A percentile compares a stretch with the other conserved stretches of the same genome.
Evolutionary conservation across 768 basidiomycete species (phyloP).

Genomic region (Lactifluus subvellereus): DNA sequence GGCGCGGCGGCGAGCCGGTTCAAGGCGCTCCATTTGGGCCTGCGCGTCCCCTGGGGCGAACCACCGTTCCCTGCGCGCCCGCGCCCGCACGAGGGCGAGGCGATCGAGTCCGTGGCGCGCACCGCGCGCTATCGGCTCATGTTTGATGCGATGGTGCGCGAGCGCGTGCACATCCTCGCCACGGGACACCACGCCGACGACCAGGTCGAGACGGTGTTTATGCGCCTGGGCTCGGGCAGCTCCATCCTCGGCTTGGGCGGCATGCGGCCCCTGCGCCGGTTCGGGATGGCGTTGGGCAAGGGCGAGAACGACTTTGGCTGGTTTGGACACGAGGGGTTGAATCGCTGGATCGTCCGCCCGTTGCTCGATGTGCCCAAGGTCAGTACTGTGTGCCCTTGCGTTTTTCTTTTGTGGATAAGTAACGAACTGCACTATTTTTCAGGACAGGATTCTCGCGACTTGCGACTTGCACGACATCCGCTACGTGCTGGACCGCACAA

Average conservation of each 20-base stretch:
- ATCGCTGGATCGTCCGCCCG: conserved; percentile 66
- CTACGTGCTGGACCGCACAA: conserved; percentile 65
- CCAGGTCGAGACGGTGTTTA: conserved; percentile 74
- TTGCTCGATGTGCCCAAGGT: conserved; percentile 68
- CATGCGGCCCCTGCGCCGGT: conserved; percentile 62
- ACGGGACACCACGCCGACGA: conserved; percentile 80
- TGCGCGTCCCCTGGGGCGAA: conserved; percentile 52
- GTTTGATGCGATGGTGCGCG: conserved; percentile 41
- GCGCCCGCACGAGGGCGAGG: conserved; percentile 34
- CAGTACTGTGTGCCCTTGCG: background rate
- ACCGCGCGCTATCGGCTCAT: conserved; percentile 51
- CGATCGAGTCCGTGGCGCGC: conserved; percentile 55
- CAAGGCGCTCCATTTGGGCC: conserved; percentile 43
- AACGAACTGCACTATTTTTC: background rate
- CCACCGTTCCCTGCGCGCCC: conserved; percentile 48
- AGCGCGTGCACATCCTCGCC: conserved; percentile 42
- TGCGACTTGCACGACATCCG: conserved; percentile 55
- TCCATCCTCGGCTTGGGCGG: conserved; percentile 54
- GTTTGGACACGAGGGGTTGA: conserved; percentile 53
- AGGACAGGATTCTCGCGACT: conserved; percentile 80
- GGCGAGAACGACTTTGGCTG: conserved; percentile 33
- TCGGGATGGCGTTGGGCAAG: conserved; percentile 63
- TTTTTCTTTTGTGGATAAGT: background rate
- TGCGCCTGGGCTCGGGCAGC: conserved; percentile 59
- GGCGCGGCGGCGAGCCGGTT: conserved; percentile 36